phyloP scores from a whole-genome alignment of 768 basidiomycete genomes.

The Nevesoporus exiguus region DNA sequence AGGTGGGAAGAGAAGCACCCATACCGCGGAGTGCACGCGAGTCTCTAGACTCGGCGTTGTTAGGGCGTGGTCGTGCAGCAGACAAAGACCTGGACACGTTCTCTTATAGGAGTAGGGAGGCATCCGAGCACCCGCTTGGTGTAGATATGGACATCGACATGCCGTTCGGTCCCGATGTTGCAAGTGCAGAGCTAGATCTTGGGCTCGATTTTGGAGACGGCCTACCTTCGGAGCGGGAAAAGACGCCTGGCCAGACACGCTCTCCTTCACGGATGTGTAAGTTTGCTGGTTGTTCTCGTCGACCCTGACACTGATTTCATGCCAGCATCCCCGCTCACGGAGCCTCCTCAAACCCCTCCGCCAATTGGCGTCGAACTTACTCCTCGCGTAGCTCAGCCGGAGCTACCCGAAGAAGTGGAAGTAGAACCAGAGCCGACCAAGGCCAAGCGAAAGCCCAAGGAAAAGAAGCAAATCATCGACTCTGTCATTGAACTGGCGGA shows the following conservation, averaged over 20 bases:
- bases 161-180: constrained; percentile 48
- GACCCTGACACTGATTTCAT: constrained; percentile 7
- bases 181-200: constrained; percentile 59
- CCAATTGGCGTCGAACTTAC: constrained; percentile 49
- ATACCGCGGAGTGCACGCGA: constrained; percentile 42
- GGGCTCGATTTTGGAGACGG: constrained; percentile 68
- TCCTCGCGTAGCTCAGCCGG: constrained; percentile 44
- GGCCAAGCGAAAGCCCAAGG: constrained; percentile 53
- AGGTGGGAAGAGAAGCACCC: constrained; percentile 72
- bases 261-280: constrained; percentile 68
- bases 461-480: constrained; percentile 89
- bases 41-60: constrained; percentile 60
- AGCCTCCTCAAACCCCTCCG: constrained; percentile 75
- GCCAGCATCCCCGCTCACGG: constrained; percentile 72
- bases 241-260: constrained; percentile 57
- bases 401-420: constrained; percentile 36
- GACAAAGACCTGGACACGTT: constrained; percentile 59
- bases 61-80: constrained; percentile 43
- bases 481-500: constrained; percentile 80
- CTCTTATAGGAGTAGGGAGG: constrained; percentile 61
- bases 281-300: constrained; percentile 22
- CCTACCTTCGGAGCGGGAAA: constrained; percentile 42
- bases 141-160: constrained; percentile 50
- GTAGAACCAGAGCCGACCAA: constrained; percentile 32
- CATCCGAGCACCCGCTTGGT: constrained; percentile 64